These are phyloP conservation scores for Lentinula raphanica DNA, from an alignment of 768 basidiomycete species.

Conservation along the genomic window DNA sequence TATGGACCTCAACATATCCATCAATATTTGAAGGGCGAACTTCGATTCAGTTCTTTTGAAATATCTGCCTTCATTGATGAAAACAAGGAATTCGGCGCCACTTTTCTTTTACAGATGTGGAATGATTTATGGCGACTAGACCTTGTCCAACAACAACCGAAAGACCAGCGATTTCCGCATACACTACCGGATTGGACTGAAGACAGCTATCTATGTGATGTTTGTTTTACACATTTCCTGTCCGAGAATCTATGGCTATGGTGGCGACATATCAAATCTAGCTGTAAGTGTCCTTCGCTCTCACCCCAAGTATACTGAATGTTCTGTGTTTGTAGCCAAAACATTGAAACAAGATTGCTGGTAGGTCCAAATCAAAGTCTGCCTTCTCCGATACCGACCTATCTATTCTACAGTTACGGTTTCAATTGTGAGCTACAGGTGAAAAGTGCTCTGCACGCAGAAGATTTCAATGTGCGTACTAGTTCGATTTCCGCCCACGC, in stretches of 20 bases:
- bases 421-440: conserved; percentile 1
- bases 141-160: not conserved
- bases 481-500: too few species aligned
- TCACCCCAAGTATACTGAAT: not conserved
- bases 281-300: not conserved
- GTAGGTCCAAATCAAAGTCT: too few species aligned
- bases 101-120: not conserved
- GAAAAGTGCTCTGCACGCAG: not conserved
- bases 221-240: conserved; percentile 8
- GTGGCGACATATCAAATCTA: not conserved
- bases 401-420: not conserved
- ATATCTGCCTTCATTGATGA: not conserved
- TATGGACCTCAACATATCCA: not conserved
- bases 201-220: conserved; percentile 4
- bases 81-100: not conserved
- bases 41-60: not conserved
- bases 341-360: not conserved
- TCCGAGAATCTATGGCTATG: conserved; percentile 10
- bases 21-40: too few species aligned
- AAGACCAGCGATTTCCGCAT: too few species aligned
- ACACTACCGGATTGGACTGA: not conserved
- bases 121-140: not conserved
- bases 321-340: not conserved
- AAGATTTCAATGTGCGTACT: not conserved
- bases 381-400: not conserved